Evolutionary conservation across 164 flowering plant genomes (phyloP).

Genomic region (grape (Vitis vinifera)): ASM3070453v1 NC_081812.1:17573501-17574000

Average conservation of each 20-base stretch:
- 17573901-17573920: conserved; percentile 36
- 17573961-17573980: conserved; percentile 46
- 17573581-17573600: not conserved
- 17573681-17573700: conserved; percentile 28
- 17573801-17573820: conserved; percentile 5
- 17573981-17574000: not conserved
- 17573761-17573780: conserved; percentile 44
- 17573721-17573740: conserved; percentile 52
- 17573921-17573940: conserved; percentile 41
- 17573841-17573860: conserved; percentile 36
- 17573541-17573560: not conserved
- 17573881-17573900: conserved; percentile 45
- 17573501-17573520: not conserved
- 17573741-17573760: conserved; percentile 45
- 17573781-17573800: conserved; percentile 24
- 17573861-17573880: conserved; percentile 42
- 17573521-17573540: not conserved
- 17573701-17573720: conserved; percentile 54
- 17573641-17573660: conserved; percentile 41
- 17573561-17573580: not conserved
- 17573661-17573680: conserved; percentile 15
- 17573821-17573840: conserved; percentile 16
- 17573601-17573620: too few relatives aligned
- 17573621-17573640: conserved; percentile 19
- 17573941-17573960: conserved; percentile 27